phyloP scores from a whole-genome alignment of 129 eudicot species.

The Ambrosia trifida region DNA sequence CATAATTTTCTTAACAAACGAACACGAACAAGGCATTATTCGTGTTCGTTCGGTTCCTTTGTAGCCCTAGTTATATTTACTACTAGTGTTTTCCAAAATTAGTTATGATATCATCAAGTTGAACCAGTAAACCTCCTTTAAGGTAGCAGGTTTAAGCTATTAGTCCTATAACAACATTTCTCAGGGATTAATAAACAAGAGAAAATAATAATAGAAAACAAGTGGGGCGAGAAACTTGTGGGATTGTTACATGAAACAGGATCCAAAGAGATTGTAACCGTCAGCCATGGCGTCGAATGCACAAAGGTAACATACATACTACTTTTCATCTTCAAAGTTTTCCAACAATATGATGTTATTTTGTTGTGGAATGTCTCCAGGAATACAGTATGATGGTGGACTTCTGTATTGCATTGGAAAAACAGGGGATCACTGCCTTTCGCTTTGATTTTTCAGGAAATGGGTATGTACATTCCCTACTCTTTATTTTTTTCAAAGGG shows the following conservation, averaged over 20 bases:
- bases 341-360: too few species aligned
- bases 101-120: too few species aligned
- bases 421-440: slow-evolving; percentile 35
- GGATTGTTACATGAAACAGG: slow-evolving; percentile 80
- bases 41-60: too few species aligned
- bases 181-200: slow-evolving; percentile 41
- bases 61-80: too few species aligned
- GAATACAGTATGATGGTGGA: slow-evolving; percentile 11
- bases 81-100: too few species aligned
- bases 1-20: too few species aligned
- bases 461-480: slow-evolving; percentile 55
- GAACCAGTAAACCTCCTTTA: too few species aligned
- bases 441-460: slow-evolving; percentile 88
- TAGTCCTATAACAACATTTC: too few species aligned
- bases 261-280: slow-evolving; percentile 53
- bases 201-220: slow-evolving; percentile 32
- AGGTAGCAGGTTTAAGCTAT: too few species aligned
- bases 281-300: slow-evolving; percentile 36
- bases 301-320: slow-evolving; percentile 9
- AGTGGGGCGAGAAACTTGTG: slow-evolving; percentile 29
- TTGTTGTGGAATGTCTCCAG: slow-evolving; percentile 2
- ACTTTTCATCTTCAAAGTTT: neutral
- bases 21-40: too few species aligned
- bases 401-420: slow-evolving; percentile 1
- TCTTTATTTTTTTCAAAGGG: too few species aligned